Conservation (phyloP, 2,329 filamentous ascomycete genomes). For the Ophiostoma sp. region DNA sequence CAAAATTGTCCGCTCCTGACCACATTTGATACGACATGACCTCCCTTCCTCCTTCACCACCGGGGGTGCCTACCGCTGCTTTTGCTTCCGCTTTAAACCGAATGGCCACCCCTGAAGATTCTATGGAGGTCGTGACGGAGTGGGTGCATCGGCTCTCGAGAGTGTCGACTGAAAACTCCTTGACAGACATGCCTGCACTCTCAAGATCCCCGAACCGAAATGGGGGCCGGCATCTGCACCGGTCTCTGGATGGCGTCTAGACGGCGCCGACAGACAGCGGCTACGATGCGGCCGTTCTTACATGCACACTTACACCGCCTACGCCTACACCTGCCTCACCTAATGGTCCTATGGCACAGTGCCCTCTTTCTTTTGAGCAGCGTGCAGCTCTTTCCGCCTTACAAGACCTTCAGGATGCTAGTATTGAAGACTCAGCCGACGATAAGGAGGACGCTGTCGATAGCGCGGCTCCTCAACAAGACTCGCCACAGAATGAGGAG, state of each 20-base stretch:
- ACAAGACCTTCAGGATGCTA: not conserved
- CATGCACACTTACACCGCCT: not conserved
- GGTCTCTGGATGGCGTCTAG: slow-evolving; percentile 10
- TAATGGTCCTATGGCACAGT: not conserved
- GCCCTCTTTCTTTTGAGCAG: not conserved
- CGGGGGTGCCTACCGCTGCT: not conserved
- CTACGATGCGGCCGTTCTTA: not conserved
- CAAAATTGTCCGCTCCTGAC: not conserved
- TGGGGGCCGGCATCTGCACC: not conserved
- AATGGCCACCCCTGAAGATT: not conserved
- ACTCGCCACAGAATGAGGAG: not conserved
- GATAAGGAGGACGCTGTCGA: not conserved
- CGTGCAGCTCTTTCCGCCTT: not conserved
- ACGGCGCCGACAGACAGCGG: slow-evolving; percentile 9
- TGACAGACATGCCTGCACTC: not conserved
- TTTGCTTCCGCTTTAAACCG: slow-evolving; percentile 6
- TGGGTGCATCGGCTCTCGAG: slow-evolving; percentile 18
- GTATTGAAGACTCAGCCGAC: too few relatives aligned
- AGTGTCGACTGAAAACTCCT: not conserved
- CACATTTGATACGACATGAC: not conserved
- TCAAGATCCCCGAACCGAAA: not conserved
- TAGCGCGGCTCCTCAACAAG: not conserved
- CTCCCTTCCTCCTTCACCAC: not conserved
- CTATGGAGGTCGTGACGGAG: not conserved
- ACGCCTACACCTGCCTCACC: not conserved